Evolutionary conservation across 2,329 filamentous ascomycete species (phyloP), one percentile per base, ranked within the genome.

Genomic region (Fusarium camptoceras): DNA sequence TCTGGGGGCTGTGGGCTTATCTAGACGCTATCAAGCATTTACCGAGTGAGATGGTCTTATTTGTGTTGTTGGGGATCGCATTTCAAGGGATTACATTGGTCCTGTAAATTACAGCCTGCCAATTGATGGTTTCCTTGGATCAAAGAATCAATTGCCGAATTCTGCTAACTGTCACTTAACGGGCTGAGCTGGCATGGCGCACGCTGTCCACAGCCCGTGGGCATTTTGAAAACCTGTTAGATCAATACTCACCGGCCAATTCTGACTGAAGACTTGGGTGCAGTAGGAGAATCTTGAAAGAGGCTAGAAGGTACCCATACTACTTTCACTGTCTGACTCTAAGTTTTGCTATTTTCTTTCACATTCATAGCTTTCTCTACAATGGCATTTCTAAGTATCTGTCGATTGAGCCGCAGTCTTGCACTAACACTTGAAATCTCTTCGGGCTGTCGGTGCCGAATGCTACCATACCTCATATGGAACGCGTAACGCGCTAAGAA

Each of bases 21-120:
- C 59, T 64, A 49, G 37, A 5, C 49, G 61, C 59, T 64, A 64
- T 63, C 59, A 27, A 31, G 12, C 50, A 64, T 49, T 3, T 57
- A 16, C 50, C 49, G 50, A 24, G 34, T 37, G 18, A 37, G 34
- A 37, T n/a, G n/a, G n/a, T n/a, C n/a, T n/a, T n/a, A n/a, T n/a
- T n/a, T n/a, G n/a, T n/a, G n/a, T n/a, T n/a, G n/a, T n/a, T n/a
- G n/a, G n/a, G n/a, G n/a, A n/a, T n/a, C n/a, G n/a, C n/a, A n/a
- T n/a, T n/a, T n/a, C n/a, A n/a, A n/a, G n/a, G n/a, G n/a, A n/a
- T n/a, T n/a, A n/a, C n/a, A 37, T 37, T 37, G 34, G 34, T 7
- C 18, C 18, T 37, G 28, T 11, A 30, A 30, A 30, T 30, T 37
- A 5, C 34, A 10, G 34, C n/a, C 2, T 37, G 34, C 34, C 34